phyloP scores from a whole-genome alignment of 331 rosid genomes.

The Malus hybrid region DNA sequence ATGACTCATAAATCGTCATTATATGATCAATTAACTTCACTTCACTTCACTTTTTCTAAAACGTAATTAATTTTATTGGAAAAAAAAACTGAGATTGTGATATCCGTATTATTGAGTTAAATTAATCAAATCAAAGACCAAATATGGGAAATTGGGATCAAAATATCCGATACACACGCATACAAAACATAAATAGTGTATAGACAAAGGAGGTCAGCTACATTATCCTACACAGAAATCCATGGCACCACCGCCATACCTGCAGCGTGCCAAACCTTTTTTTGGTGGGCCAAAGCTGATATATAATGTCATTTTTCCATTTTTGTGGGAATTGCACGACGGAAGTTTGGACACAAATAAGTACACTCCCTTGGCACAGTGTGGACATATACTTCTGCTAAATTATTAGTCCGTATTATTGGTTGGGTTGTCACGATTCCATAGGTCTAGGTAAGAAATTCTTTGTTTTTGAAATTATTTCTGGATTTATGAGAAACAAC shows the following conservation, averaged over 20 bases:
- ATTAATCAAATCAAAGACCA: not conserved
- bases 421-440: not conserved
- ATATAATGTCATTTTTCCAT: conserved; percentile 2
- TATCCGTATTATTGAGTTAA: not conserved
- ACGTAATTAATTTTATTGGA: too few species aligned
- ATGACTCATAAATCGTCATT: too few species aligned
- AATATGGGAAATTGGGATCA: not conserved
- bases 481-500: too few species aligned
- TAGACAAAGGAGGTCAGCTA: not conserved
- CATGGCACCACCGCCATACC: not conserved
- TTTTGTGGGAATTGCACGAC: not conserved
- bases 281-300: not conserved
- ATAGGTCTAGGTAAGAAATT: not conserved
- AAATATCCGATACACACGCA: not conserved
- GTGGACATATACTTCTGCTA: not conserved
- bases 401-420: not conserved
- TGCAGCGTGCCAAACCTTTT: conserved; percentile 9
- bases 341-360: not conserved
- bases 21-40: not conserved
- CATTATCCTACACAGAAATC: not conserved
- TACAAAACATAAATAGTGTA: not conserved
- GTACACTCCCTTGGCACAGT: not conserved
- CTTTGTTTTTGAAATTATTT: too few species aligned
- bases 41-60: not conserved
- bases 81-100: not conserved